phyloP scores from a whole-genome alignment of 2,329 filamentous ascomycete species.

The Ophiocordyceps sinensis region DNA sequence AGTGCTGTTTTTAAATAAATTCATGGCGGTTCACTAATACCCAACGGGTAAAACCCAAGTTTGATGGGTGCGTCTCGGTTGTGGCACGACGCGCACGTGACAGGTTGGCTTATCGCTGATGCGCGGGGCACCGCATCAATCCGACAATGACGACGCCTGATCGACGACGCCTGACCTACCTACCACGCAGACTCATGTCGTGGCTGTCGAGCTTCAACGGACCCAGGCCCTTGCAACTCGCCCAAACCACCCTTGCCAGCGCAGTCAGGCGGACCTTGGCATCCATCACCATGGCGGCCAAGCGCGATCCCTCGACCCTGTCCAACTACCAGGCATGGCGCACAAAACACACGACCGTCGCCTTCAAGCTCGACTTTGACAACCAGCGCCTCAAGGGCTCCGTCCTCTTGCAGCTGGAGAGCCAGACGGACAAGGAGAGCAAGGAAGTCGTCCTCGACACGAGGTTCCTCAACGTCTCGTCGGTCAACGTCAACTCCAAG shows the following conservation, averaged over 20 bases:
- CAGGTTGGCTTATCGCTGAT: not conserved
- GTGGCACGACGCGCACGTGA: not conserved
- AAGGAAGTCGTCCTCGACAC: constrained; percentile 77
- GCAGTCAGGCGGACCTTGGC: constrained; percentile 8
- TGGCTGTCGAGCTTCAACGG: not conserved
- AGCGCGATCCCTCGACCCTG: constrained; percentile 74
- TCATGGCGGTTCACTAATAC: not conserved
- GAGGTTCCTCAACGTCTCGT: constrained; percentile 62
- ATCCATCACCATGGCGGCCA: constrained; percentile 17
- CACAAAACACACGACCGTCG: constrained; percentile 69
- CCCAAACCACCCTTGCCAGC: not conserved
- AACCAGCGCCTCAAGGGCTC: constrained; percentile 62
- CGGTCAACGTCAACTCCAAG: constrained; percentile 54
- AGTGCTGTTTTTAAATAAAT: too few relatives aligned
- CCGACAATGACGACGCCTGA: too few relatives aligned
- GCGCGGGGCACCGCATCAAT: too few relatives aligned
- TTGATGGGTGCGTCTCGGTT: not conserved
- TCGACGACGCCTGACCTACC: not conserved
- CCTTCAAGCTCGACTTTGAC: constrained; percentile 73
- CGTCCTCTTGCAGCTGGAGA: constrained; percentile 64
- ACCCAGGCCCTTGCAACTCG: not conserved
- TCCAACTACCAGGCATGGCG: constrained; percentile 85
- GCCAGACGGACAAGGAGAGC: constrained; percentile 56
- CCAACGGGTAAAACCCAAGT: too few relatives aligned
- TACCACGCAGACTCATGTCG: not conserved